phyloP scores from a whole-genome alignment of 1,139 yeast genomes.

The Diutina neorugosa region DNA sequence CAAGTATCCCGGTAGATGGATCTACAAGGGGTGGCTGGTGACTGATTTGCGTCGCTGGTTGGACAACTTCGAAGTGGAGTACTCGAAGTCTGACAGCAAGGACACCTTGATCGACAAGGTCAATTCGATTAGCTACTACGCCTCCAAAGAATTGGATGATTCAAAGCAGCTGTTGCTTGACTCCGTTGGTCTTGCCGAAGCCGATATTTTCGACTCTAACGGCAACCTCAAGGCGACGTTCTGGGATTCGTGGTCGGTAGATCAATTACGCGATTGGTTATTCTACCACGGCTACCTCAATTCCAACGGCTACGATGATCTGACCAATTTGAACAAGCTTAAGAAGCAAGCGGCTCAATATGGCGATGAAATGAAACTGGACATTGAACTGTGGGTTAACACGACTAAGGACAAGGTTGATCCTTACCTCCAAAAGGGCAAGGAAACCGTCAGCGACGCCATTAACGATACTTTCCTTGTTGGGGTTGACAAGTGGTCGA shows the following conservation, averaged over 20 bases:
- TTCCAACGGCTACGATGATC: slow-evolving; percentile 13
- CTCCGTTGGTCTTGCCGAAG: slow-evolving; percentile 21
- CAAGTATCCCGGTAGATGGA: slow-evolving; percentile 37
- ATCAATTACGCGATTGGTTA: slow-evolving; percentile 22
- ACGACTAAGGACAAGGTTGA: slow-evolving; percentile 14
- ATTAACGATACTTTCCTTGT: slow-evolving; percentile 34
- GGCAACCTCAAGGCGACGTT: slow-evolving; percentile 32
- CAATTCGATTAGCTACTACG: slow-evolving; percentile 28
- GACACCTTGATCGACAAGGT: slow-evolving; percentile 32
- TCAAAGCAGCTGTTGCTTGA: slow-evolving; percentile 26
- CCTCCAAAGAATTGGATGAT: slow-evolving; percentile 21
- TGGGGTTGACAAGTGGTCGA: slow-evolving; percentile 36
- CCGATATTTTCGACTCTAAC: slow-evolving; percentile 23
- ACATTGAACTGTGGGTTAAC: slow-evolving; percentile 25
- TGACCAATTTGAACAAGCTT: slow-evolving; percentile 12
- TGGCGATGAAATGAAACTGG: slow-evolving; percentile 27
- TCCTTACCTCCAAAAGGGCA: slow-evolving; percentile 16
- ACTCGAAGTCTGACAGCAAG: slow-evolving; percentile 23
- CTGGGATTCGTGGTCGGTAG: slow-evolving; percentile 26
- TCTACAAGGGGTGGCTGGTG: slow-evolving; percentile 34
- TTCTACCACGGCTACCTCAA: slow-evolving; percentile 16
- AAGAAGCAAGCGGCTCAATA: slow-evolving; percentile 11
- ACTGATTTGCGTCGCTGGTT: slow-evolving; percentile 36
- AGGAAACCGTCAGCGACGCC: slow-evolving; percentile 15
- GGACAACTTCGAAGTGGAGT: slow-evolving; percentile 28